These are phyloP conservation scores for Cyanidioschyzon merolae DNA, from an alignment of 23 red algal genomes.

Conservation along the genomic window DNA sequence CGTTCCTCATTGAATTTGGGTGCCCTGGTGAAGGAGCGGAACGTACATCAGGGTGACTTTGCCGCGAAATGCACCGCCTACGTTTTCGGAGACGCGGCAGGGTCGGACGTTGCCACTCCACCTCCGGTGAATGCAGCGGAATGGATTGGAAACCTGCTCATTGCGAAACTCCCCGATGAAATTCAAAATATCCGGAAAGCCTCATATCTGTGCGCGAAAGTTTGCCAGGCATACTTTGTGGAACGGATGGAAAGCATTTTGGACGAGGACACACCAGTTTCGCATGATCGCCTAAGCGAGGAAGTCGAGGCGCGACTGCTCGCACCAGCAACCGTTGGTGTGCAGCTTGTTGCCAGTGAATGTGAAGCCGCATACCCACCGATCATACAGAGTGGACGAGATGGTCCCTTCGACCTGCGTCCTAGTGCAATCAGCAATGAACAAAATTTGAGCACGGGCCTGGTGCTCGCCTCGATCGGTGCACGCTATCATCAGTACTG, in stretches of 20 bases:
- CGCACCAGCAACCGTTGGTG: conserved; percentile 36
- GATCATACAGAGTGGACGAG: conserved; percentile 63
- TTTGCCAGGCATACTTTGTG: conserved; percentile 50
- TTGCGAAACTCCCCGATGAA: conserved; percentile 66
- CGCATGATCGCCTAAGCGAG: conserved; percentile 50
- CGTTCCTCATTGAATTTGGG: not conserved
- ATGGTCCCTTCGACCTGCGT: conserved; percentile 56
- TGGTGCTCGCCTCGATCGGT: conserved; percentile 71
- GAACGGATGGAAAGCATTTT: conserved; percentile 65
- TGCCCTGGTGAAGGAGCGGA: conserved; percentile 3
- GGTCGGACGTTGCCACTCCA: not conserved
- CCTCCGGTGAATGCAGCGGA: conserved; percentile 30
- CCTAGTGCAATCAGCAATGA: conserved; percentile 65
- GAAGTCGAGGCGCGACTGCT: conserved; percentile 58
- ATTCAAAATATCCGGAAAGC: conserved; percentile 42
- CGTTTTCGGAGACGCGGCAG: not conserved
- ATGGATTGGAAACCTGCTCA: conserved; percentile 40
- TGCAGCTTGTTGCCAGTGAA: conserved; percentile 41
- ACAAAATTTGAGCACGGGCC: conserved; percentile 38
- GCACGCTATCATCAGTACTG: conserved; percentile 75
- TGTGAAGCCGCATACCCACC: conserved; percentile 89
- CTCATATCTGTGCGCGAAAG: conserved; percentile 36
- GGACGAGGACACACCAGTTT: conserved; percentile 56
- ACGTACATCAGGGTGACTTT: conserved; percentile 1
- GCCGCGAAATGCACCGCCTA: not conserved